Base-by-base conservation (phyloP, 768 basidiomycete species). In the Tricholoma terreum region DNA sequence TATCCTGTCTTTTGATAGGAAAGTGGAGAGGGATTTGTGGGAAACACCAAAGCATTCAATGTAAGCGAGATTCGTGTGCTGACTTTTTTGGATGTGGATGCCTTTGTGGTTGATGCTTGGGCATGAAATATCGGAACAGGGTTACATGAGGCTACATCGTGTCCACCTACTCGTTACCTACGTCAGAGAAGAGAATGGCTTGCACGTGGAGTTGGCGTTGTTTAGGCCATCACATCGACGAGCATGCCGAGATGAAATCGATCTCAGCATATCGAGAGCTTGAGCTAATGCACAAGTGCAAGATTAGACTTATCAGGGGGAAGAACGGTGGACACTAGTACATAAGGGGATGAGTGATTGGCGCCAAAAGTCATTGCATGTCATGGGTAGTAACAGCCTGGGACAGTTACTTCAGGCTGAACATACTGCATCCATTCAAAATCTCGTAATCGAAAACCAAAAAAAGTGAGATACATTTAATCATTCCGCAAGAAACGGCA, bases 111-210 rank as follows among this genome's bases (percentile, higher is more conserved):
- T 34, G 35, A 53, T 14, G n/a, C 24, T 30, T 48, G 46, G 46
- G 15, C 6, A 14, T 53, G 52, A 61, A 63, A 69, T 66, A 64
- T 58, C 58, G 63, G 62, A 59, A 48, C 34, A 48, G 49, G 38
- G 52, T n/a, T 54, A 67, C 75, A 77, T 71, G 75, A 75, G 73
- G 75, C 73, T 65, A 56, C 75, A 73, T 75, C 75, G 71, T 75
- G 74, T 61, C 64, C 22, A 15, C 36, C n/a, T 5, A 52, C 49
- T 21, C 19, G 9, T 51, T 21, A 30, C 27, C 12, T 40, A 27
- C 51, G 36, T 40, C 38, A 34, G 50, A 19, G 21, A 31, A 21
- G 17, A 50, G 42, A 43, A 12, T 9, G 19, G 21, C 34, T 7
- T 17, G 19, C 36, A 38, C 38, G 36, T 53, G 24, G 27, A 48